phyloP scores from a whole-genome alignment of 2,329 filamentous ascomycete species.

The Uncinocarpus reesii region DNA sequence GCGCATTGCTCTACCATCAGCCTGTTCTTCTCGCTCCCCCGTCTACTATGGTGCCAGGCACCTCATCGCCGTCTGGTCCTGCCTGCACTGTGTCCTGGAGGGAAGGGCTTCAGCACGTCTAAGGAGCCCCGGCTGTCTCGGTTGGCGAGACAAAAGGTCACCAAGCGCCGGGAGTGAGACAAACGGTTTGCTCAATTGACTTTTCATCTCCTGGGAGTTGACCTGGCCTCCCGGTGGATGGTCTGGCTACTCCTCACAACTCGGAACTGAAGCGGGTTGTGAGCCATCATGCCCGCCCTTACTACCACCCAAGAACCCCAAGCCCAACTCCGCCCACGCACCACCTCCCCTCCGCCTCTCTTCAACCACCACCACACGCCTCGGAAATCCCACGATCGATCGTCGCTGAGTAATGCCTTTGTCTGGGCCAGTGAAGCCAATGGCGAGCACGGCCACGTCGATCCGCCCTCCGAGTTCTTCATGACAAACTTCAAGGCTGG shows the following conservation, averaged over 20 bases:
- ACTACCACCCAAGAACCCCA: conserved; percentile 26
- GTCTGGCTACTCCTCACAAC: background rate
- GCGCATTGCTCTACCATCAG: background rate
- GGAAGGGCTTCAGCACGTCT: background rate
- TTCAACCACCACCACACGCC: conserved; percentile 34
- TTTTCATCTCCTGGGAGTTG: background rate
- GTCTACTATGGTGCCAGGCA: conserved; percentile 4
- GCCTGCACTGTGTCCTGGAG: background rate
- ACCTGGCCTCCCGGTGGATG: background rate
- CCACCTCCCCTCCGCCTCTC: conserved; percentile 27
- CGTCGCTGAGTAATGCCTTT: conserved; percentile 37
- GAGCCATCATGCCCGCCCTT: conserved; percentile 31
- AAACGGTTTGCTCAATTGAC: background rate
- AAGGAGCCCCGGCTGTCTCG: background rate
- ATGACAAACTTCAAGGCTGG: conserved; percentile 38
- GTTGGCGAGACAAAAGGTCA: background rate
- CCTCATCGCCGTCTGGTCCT: background rate
- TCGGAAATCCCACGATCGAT: conserved; percentile 37
- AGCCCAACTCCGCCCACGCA: conserved; percentile 27
- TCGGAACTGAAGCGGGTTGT: background rate
- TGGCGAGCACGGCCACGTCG: conserved; percentile 33
- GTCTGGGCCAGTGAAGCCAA: conserved; percentile 39
- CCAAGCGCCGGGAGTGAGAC: background rate
- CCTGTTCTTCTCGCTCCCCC: background rate
- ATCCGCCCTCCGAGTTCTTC: conserved; percentile 33